These are phyloP conservation scores for Candida neerlandica DNA, from an alignment of 1,139 yeast genomes.

Conservation along the genomic window DNA sequence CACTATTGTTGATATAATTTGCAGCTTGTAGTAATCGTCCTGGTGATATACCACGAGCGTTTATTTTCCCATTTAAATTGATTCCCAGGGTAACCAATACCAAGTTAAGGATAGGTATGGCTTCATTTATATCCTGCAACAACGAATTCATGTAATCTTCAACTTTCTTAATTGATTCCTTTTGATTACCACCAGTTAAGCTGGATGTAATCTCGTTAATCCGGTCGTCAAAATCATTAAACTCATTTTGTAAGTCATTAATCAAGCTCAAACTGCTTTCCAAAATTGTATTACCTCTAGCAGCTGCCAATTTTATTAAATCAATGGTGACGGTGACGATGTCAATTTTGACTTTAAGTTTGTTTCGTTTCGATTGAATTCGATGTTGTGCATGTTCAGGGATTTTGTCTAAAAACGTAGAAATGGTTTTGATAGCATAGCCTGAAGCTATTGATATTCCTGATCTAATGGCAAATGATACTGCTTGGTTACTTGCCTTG, in stretches of 20 bases:
- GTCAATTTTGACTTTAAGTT: conserved; percentile 60
- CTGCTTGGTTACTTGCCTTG: conserved; percentile 78
- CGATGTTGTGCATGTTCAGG: conserved; percentile 58
- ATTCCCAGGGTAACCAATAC: conserved; percentile 75
- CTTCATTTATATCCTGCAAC: conserved; percentile 59
- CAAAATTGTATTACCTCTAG: conserved; percentile 70
- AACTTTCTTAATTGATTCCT: conserved; percentile 48
- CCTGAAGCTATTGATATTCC: conserved; percentile 78
- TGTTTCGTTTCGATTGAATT: conserved; percentile 43
- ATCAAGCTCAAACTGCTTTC: conserved; percentile 61
- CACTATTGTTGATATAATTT: conserved; percentile 31
- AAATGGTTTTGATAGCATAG: conserved; percentile 69
- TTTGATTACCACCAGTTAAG: conserved; percentile 32
- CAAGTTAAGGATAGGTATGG: conserved; percentile 69
- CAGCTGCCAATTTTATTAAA: conserved; percentile 65
- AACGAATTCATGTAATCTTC: conserved; percentile 53
- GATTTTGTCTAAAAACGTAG: conserved; percentile 58
- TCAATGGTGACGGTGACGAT: conserved; percentile 73
- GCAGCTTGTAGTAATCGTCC: conserved; percentile 71
- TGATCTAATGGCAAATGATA: conserved; percentile 76
- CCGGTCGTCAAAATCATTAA: conserved; percentile 58
- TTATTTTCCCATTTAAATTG: conserved; percentile 51
- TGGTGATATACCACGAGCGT: conserved; percentile 59
- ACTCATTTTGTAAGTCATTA: conserved; percentile 57
- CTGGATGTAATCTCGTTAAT: conserved; percentile 36